Conservation (phyloP, 441 rosid species). For the Rhodomyrtus psidioides region DNA sequence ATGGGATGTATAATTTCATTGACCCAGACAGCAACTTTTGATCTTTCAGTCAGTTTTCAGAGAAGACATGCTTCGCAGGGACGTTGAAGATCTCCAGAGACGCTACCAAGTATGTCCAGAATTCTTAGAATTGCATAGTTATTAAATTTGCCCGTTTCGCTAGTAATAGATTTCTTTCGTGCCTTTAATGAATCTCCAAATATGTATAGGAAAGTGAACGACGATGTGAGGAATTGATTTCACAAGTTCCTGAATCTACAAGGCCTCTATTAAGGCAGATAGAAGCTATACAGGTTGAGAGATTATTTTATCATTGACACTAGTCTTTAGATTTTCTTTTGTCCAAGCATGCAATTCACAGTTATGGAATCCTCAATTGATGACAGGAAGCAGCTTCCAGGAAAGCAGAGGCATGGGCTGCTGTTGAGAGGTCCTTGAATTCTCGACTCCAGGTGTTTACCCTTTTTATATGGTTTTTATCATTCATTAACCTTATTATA, state of each 20-base stretch:
- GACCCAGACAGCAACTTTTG: constrained; percentile 5
- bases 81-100: constrained; percentile 84
- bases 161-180: not conserved
- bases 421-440: constrained; percentile 86
- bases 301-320: not conserved
- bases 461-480: not conserved
- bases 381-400: constrained; percentile 79
- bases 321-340: not conserved
- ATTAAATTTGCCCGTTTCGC: not conserved
- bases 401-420: constrained; percentile 95
- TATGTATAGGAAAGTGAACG: constrained; percentile 84
- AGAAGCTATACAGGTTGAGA: constrained; percentile 87
- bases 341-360: not conserved
- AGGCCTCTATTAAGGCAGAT: constrained; percentile 97
- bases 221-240: constrained; percentile 94
- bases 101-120: constrained; percentile 70
- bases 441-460: constrained; percentile 75
- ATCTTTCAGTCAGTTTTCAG: constrained; percentile 59
- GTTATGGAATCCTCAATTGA: constrained; percentile 14
- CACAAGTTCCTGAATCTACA: constrained; percentile 98
- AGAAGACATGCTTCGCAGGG: constrained; percentile 76
- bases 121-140: not conserved
- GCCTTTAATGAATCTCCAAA: not conserved
- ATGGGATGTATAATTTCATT: not conserved
- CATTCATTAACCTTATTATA: not conserved